These are phyloP conservation scores for Abrus precatorius DNA, from an alignment of 306 rosid species.

Conservation along the genomic window DNA sequence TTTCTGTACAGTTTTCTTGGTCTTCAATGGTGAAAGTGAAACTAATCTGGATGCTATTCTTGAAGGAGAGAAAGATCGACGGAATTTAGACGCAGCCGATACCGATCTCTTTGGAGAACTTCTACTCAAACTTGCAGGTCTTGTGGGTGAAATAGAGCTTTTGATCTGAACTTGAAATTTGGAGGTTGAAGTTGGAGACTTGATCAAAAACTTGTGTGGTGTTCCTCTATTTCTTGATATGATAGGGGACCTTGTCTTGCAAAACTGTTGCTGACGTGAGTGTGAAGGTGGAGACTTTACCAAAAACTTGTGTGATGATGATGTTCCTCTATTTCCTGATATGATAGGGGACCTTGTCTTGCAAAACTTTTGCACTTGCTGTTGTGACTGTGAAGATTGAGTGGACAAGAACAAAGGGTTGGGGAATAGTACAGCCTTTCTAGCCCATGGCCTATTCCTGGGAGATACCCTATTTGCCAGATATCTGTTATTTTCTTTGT, in stretches of 20 bases:
- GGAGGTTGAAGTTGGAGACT: constrained; percentile 75
- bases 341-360: constrained; percentile 83
- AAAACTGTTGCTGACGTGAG: constrained; percentile 68
- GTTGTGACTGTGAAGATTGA: constrained; percentile 57
- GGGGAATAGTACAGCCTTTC: constrained; percentile 87
- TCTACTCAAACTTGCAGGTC: constrained; percentile 52
- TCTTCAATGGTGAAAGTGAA: constrained; percentile 87
- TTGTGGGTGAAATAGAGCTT: constrained; percentile 67
- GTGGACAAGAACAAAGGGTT: constrained; percentile 86
- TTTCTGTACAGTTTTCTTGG: constrained; percentile 63
- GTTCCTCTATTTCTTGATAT: constrained; percentile 67
- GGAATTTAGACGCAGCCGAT: constrained; percentile 70
- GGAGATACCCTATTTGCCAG: constrained; percentile 88
- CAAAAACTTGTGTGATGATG: constrained; percentile 77
- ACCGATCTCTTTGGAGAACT: constrained; percentile 75
- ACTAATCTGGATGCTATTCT: constrained; percentile 81
- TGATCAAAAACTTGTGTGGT: constrained; percentile 87
- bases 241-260: constrained; percentile 80
- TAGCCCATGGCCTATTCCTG: constrained; percentile 86
- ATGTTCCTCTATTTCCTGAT: constrained; percentile 59
- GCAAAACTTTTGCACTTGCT: constrained; percentile 61
- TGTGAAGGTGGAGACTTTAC: constrained; percentile 76
- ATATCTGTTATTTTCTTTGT: constrained; percentile 64
- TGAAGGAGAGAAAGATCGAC: constrained; percentile 90
- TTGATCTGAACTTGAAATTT: constrained; percentile 69